phyloP scores from a whole-genome alignment of 768 basidiomycete species.

The Mycena galericulata region DNA sequence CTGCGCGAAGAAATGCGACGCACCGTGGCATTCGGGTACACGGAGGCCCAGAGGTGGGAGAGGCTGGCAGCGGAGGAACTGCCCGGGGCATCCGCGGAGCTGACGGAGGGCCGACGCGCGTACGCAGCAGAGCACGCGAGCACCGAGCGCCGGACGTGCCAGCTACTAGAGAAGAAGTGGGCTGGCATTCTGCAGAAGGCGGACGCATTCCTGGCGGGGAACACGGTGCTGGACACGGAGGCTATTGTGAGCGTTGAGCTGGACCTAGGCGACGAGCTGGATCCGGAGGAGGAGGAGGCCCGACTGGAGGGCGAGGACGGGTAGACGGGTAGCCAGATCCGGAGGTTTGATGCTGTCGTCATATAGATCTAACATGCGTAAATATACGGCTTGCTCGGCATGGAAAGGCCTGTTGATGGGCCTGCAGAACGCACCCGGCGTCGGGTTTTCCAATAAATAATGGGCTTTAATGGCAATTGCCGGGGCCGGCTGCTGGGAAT shows the following conservation, averaged over 20 bases:
- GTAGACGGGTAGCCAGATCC: too few species aligned
- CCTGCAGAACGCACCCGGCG: too few species aligned
- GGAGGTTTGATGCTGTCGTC: too few species aligned
- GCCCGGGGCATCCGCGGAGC: neutral
- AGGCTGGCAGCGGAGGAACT: neutral
- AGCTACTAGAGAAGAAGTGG: neutral
- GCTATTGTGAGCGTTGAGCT: neutral
- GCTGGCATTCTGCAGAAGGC: neutral
- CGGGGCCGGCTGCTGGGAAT: too few species aligned
- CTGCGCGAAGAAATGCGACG: conserved; percentile 36
- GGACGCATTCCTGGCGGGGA: neutral
- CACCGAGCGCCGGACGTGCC: neutral
- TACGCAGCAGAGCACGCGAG: neutral
- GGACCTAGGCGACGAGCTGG: too few species aligned
- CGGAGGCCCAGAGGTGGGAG: neutral
- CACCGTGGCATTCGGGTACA: neutral
- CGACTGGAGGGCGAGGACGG: too few species aligned
- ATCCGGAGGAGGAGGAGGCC: too few species aligned
- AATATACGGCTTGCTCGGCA: too few species aligned
- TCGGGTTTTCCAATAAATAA: too few species aligned
- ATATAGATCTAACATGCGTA: too few species aligned
- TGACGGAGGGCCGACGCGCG: neutral
- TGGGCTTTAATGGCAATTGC: too few species aligned
- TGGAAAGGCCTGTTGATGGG: too few species aligned
- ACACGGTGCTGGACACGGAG: neutral